Evolutionary conservation across 306 rosid genomes (phyloP), one percentile per base, ranked within the genome.

Genomic region (Lotus japonicus): DNA sequence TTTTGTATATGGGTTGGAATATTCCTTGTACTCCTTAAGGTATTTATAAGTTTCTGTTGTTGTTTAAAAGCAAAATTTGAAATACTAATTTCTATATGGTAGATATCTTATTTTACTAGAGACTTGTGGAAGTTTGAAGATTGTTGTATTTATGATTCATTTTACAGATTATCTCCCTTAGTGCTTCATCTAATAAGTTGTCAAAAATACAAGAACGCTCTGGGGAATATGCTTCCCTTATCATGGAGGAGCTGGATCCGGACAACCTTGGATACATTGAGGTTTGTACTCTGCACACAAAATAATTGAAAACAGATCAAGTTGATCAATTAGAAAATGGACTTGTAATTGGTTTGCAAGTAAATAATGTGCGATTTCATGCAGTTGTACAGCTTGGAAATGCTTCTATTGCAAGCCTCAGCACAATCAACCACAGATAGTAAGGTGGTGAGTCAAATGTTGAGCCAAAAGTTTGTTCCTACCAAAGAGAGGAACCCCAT

Each of bases 191-290:
- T 11, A 92, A 92, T 73, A 82, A 84, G 64, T 57, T 87, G 43
- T 81, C 90, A 23, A 89, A 84, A 74, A 79, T 92, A 53, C 75
- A 79, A 78, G 86, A 87, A 7, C 92, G 78, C 19, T 87, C 89
- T 2, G 84, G 85, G 62, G 95, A 92, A 78, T 92, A 92, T 73
- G 95, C 96, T 51, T 89, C 98, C 5, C 58, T 89, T 43, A 92
- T 92, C 77, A 92, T 87, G 87, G 98, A 89, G 84, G 98, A 92
- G 77, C 81, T 89, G 58, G 98, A 92, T 44, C 95, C 87, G 7
- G 57, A 81, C 76, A 81, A 80, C 74, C 74, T 84, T 33, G 97
- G 97, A 60, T 82, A 78, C 58, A 78, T 88, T 74, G 91, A 86
- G 89, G 97, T 86, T 72, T 44, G 1, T 50, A 9, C 7, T 35